Conservation (phyloP, 1,139 yeast genomes). For the Debaryomyces nepalensis region DNA sequence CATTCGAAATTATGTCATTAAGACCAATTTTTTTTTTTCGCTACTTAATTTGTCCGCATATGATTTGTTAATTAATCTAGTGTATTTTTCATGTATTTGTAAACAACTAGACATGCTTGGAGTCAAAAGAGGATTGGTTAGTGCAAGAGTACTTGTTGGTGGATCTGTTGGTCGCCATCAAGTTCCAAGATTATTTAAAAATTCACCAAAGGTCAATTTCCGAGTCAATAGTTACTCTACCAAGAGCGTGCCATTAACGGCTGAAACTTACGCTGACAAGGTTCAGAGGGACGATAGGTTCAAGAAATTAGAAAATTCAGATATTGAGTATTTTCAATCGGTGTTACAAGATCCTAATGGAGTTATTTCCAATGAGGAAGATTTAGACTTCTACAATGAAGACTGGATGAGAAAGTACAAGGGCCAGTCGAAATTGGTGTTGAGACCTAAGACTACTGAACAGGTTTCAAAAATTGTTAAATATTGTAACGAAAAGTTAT, state of each 20-base stretch:
- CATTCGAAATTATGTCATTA: slow-evolving; percentile 8
- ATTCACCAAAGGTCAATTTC: slow-evolving; percentile 1
- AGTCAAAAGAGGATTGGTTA: slow-evolving; percentile 6
- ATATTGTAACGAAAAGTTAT: slow-evolving; percentile 75
- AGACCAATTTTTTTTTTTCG: slow-evolving; percentile 4
- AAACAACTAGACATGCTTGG: slow-evolving; percentile 2
- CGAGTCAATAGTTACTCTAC: slow-evolving; percentile 29
- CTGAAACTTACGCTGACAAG: slow-evolving; percentile 62
- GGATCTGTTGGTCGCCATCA: slow-evolving; percentile 6
- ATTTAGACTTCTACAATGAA: slow-evolving; percentile 75
- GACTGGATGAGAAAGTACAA: slow-evolving; percentile 97
- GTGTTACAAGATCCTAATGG: slow-evolving; percentile 56
- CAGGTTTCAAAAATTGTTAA: slow-evolving; percentile 78
- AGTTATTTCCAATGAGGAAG: slow-evolving; percentile 59
- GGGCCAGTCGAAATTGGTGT: slow-evolving; percentile 81
- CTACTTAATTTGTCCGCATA: too few relatives aligned
- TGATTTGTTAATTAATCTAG: slow-evolving; percentile 1
- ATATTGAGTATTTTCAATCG: slow-evolving; percentile 63
- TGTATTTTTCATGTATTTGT: background rate
- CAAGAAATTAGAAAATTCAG: slow-evolving; percentile 55
- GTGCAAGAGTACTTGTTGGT: background rate
- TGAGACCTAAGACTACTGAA: slow-evolving; percentile 82
- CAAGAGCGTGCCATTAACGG: slow-evolving; percentile 59
- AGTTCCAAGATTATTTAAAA: slow-evolving; percentile 5
- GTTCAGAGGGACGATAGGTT: slow-evolving; percentile 51